Evolutionary conservation across 768 basidiomycete genomes (phyloP).

Genomic region (Amanita inopinata): DNA sequence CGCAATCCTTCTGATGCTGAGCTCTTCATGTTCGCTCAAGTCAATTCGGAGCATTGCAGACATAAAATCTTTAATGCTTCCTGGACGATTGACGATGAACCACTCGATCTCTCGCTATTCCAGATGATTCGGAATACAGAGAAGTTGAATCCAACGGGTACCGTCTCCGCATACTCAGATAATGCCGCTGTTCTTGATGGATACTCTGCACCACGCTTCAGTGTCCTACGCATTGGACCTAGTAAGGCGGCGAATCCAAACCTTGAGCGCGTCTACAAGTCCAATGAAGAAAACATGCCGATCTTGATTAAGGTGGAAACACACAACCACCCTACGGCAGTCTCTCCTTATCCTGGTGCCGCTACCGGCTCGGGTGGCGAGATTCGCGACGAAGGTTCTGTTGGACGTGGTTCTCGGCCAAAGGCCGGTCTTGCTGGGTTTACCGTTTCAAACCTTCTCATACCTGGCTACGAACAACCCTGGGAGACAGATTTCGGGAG

Average conservation of each 20-base stretch:
- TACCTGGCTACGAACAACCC: constrained; percentile 84
- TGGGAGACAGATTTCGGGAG: constrained; percentile 95
- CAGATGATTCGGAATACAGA: constrained; percentile 98
- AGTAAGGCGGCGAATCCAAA: constrained; percentile 15
- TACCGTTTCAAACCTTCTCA: constrained; percentile 87
- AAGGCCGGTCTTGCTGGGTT: constrained; percentile 93
- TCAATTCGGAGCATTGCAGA: constrained; percentile 99
- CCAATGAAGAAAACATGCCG: constrained; percentile 61
- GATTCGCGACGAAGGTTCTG: constrained; percentile 95
- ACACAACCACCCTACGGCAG: constrained; percentile 97
- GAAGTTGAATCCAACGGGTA: constrained; percentile 59
- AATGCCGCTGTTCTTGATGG: constrained; percentile 94
- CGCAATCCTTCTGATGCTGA: constrained; percentile 96
- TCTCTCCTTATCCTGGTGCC: constrained; percentile 97
- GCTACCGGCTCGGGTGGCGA: constrained; percentile 98
- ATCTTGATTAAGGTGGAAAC: constrained; percentile 98
- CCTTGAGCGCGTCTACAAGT: constrained; percentile 38
- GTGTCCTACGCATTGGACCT: constrained; percentile 27
- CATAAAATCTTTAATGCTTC: constrained; percentile 99
- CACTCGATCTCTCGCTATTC: constrained; percentile 70
- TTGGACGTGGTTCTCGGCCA: constrained; percentile 89
- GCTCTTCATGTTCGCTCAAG: constrained; percentile 99
- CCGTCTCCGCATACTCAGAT: constrained; percentile 95
- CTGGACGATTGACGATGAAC: constrained; percentile 77
- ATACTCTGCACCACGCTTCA: constrained; percentile 64